Evolutionary conservation across 2,329 filamentous ascomycete species (phyloP).

Genomic region (Paracoccidioides lutzii): DNA sequence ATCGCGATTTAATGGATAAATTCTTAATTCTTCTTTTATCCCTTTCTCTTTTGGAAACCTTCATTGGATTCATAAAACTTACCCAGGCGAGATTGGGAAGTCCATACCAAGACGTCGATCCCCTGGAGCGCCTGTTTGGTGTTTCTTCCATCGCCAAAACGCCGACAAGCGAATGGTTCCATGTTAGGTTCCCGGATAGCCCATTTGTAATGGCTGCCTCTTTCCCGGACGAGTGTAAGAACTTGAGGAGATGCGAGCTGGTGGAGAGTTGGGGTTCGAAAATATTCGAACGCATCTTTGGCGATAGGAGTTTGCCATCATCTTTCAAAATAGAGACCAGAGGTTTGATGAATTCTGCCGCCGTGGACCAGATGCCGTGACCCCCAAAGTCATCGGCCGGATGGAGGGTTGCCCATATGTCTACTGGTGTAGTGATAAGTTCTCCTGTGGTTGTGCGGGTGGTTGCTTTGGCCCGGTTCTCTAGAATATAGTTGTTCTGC

Average conservation of each 20-base stretch:
- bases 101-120: conserved; percentile 37
- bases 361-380: conserved; percentile 30
- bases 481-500: background rate
- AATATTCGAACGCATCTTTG: conserved; percentile 17
- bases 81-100: conserved; percentile 38
- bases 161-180: conserved; percentile 33
- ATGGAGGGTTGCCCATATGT: background rate
- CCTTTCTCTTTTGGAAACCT: background rate
- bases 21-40: too few species aligned
- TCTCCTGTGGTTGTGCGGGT: background rate
- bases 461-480: background rate
- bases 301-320: conserved; percentile 20
- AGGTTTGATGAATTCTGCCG: conserved; percentile 20
- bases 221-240: conserved; percentile 21
- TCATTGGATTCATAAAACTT: background rate
- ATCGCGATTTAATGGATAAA: background rate
- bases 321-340: conserved; percentile 19
- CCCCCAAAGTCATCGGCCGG: conserved; percentile 33
- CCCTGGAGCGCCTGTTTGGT: conserved; percentile 33
- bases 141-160: conserved; percentile 30
- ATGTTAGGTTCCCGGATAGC: conserved; percentile 19
- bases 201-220: conserved; percentile 26
- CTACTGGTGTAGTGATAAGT: background rate
- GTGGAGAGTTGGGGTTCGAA: conserved; percentile 18
- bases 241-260: conserved; percentile 17